Percentiles rank a stretch among this genome's conserved stretches.
phyloP scores from a whole-genome alignment of 768 basidiomycete species.

The Kwoniella bestiolae region DNA sequence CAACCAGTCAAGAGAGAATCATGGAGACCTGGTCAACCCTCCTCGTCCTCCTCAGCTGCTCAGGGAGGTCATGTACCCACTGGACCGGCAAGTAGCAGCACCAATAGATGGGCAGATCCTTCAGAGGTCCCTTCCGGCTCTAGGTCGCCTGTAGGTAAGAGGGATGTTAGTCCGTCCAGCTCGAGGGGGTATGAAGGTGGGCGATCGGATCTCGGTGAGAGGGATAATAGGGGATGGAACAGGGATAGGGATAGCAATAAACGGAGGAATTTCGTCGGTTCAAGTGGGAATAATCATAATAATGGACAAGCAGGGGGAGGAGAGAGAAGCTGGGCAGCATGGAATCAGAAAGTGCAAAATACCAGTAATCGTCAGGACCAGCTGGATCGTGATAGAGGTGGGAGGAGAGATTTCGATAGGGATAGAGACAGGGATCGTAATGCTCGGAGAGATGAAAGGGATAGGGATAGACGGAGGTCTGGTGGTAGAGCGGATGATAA shows the following conservation, averaged over 20 bases:
- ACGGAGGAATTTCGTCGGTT: not conserved
- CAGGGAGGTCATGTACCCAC: not conserved
- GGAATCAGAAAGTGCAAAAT: slow-evolving; percentile 20
- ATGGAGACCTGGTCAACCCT: slow-evolving; percentile 37
- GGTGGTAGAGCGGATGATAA: slow-evolving; percentile 6
- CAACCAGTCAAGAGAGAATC: slow-evolving; percentile 38
- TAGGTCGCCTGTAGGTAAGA: not conserved
- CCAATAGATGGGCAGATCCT: not conserved
- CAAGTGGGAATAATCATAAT: not conserved
- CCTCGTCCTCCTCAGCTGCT: slow-evolving; percentile 6
- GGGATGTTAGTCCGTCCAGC: slow-evolving; percentile 5
- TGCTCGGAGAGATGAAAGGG: slow-evolving; percentile 13
- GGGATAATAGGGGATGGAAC: slow-evolving; percentile 8
- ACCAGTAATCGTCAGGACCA: not conserved
- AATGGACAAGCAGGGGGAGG: not conserved
- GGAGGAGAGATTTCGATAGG: slow-evolving; percentile 13
- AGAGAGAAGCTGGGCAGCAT: slow-evolving; percentile 26
- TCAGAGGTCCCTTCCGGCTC: slow-evolving; percentile 16
- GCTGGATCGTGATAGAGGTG: slow-evolving; percentile 10
- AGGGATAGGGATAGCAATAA: not conserved
- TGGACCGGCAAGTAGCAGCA: not conserved
- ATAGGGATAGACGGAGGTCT: slow-evolving; percentile 11
- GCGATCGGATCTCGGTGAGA: too few relatives aligned
- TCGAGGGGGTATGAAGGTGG: slow-evolving; percentile 15
- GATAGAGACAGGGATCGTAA: slow-evolving; percentile 18